These are phyloP conservation scores for Orbilia javanica DNA, from an alignment of 2,329 filamentous ascomycete genomes.

Conservation along the genomic window DNA sequence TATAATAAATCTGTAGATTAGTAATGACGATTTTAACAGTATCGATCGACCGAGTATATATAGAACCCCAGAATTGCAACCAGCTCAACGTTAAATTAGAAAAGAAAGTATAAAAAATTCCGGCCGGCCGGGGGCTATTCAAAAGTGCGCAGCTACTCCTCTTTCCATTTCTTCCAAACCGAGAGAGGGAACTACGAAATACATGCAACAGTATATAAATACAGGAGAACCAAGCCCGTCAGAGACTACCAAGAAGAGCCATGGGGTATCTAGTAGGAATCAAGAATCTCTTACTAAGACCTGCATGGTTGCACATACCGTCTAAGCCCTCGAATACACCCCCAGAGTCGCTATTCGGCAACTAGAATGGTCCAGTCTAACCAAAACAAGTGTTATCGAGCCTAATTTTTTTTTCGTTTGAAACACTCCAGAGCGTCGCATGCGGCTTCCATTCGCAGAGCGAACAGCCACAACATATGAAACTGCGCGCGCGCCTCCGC, in stretches of 20 bases:
- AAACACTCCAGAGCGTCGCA: neutral
- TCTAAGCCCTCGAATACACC: conserved; percentile 1
- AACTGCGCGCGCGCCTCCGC: neutral
- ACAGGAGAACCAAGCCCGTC: neutral
- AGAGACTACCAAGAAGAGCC: neutral
- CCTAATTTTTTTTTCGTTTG: neutral
- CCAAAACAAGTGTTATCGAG: neutral
- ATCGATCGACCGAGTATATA: neutral
- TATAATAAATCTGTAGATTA: too few relatives aligned
- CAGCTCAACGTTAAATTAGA: neutral
- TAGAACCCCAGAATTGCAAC: neutral
- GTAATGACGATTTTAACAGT: too few relatives aligned
- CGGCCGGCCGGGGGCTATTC: neutral
- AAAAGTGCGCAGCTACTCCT: neutral
- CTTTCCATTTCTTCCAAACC: neutral
- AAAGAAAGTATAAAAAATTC: neutral
- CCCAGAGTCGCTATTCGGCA: neutral
- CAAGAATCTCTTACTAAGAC: too few relatives aligned
- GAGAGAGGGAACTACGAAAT: neutral
- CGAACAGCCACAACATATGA: neutral
- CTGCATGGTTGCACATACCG: neutral
- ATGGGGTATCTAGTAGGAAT: neutral
- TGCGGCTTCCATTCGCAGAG: neutral
- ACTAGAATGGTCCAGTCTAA: neutral
- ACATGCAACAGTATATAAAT: neutral